Conservation (phyloP, 805 yeast genomes). For the Candida arabinofermentans region DNA sequence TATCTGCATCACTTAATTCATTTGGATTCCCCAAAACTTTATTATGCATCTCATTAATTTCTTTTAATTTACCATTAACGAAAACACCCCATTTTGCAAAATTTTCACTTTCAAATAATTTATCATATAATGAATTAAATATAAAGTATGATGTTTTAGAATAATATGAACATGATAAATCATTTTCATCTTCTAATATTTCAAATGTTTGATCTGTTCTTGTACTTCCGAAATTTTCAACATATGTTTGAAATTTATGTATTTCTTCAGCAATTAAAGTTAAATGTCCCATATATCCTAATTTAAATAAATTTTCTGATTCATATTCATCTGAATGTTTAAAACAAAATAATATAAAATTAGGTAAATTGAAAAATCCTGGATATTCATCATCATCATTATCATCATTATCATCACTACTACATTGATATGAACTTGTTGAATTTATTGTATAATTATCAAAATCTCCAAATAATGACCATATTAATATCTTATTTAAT, state of each 20-base stretch:
- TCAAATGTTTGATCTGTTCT: slow-evolving; percentile 31
- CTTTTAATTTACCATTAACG: slow-evolving; percentile 43
- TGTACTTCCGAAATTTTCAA: slow-evolving; percentile 32
- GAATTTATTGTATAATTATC: slow-evolving; percentile 18
- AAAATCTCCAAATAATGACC: slow-evolving; percentile 32
- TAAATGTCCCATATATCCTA: slow-evolving; percentile 67
- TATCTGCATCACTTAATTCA: slow-evolving; percentile 18
- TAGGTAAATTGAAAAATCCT: slow-evolving; percentile 31
- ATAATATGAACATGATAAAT: slow-evolving; percentile 26
- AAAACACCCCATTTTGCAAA: slow-evolving; percentile 45
- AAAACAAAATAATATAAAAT: slow-evolving; percentile 28
- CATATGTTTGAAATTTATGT: slow-evolving; percentile 43
- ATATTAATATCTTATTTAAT: slow-evolving; percentile 33
- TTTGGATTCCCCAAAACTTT: slow-evolving; percentile 50
- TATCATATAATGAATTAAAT: slow-evolving; percentile 29
- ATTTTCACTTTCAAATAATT: slow-evolving; percentile 23
- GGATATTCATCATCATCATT: slow-evolving; percentile 21
- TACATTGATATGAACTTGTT: not conserved
- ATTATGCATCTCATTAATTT: slow-evolving; percentile 53
- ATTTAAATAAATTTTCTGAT: slow-evolving; percentile 37
- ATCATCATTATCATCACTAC: slow-evolving; percentile 1
- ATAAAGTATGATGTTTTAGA: slow-evolving; percentile 29
- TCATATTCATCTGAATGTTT: slow-evolving; percentile 29
- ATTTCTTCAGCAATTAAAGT: slow-evolving; percentile 72
- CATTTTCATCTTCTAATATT: slow-evolving; percentile 25